Conservation (phyloP, 371 early-diverging fungal genomes). For the Haplosporangium sp. region DNA sequence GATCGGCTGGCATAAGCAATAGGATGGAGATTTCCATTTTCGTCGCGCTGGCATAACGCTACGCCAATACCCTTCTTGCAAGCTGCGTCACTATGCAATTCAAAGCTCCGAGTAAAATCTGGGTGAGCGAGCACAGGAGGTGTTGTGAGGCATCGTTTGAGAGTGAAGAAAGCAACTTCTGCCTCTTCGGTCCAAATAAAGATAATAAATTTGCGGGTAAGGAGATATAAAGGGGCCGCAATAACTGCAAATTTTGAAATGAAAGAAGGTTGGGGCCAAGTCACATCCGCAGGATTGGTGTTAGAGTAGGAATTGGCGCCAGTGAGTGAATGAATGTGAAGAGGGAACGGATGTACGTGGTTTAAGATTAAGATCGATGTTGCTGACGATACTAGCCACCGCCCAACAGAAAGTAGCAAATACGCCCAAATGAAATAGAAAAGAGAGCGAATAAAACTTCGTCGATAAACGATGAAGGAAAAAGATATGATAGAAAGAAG, state of each 20-base stretch:
- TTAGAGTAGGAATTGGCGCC: neutral
- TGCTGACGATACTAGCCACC: neutral
- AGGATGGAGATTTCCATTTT: too few species aligned
- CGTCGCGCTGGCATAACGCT: too few species aligned
- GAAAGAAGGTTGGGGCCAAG: slow-evolving; percentile 12
- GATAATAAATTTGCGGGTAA: too few species aligned
- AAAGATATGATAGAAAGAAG: slow-evolving; percentile 2
- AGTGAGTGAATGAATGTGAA: neutral
- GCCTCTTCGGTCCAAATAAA: too few species aligned
- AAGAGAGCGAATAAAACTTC: neutral
- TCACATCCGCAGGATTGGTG: slow-evolving; percentile 3
- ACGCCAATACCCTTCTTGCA: slow-evolving; percentile 47
- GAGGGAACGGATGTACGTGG: neutral
- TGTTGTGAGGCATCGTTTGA: slow-evolving; percentile 18
- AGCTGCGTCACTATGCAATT: slow-evolving; percentile 57
- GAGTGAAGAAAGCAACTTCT: too few species aligned
- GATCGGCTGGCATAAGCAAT: slow-evolving; percentile 14
- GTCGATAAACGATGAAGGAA: slow-evolving; percentile 3
- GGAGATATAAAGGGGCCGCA: too few species aligned
- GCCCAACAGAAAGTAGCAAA: slow-evolving; percentile 1
- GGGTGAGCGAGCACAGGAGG: slow-evolving; percentile 52
- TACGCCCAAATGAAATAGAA: neutral
- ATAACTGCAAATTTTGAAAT: neutral
- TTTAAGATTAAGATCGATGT: neutral
- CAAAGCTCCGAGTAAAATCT: slow-evolving; percentile 30